A percentile compares a stretch with the other conserved stretches of the same genome.
phyloP scores from a whole-genome alignment of 2,329 filamentous ascomycete genomes.

The Neonectria hederae region DNA sequence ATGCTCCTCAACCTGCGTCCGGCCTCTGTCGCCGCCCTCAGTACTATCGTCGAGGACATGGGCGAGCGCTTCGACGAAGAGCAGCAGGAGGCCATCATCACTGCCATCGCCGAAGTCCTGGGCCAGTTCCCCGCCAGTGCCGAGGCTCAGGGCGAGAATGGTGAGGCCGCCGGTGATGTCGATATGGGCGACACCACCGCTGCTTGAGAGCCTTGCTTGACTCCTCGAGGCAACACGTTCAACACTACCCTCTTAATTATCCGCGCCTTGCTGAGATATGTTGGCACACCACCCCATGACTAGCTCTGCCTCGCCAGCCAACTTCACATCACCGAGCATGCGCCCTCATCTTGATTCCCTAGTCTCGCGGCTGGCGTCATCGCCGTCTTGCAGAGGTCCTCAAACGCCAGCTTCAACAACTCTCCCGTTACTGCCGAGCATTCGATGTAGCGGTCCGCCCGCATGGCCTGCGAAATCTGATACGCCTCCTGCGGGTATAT shows the following conservation, averaged over 20 bases:
- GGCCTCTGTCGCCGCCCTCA: constrained; percentile 64
- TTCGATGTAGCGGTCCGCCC: constrained; percentile 71
- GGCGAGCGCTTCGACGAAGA: constrained; percentile 67
- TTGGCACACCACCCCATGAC: neutral
- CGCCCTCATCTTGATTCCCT: constrained; percentile 65
- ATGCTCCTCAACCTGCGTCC: constrained; percentile 76
- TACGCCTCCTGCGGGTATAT: constrained; percentile 71
- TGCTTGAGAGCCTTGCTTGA: constrained; percentile 32
- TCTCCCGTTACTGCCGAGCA: constrained; percentile 70
- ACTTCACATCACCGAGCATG: constrained; percentile 60
- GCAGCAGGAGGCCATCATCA: constrained; percentile 67
- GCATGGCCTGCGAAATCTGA: constrained; percentile 64
- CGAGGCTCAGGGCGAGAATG: constrained; percentile 41
- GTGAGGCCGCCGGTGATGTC: constrained; percentile 46
- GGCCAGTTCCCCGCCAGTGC: constrained; percentile 57
- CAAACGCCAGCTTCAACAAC: constrained; percentile 65
- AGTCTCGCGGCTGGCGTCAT: constrained; percentile 55
- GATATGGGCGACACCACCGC: constrained; percentile 50
- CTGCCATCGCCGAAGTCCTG: constrained; percentile 65
- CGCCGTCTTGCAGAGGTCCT: constrained; percentile 69
- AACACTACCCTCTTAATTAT: neutral
- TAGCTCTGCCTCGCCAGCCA: neutral
- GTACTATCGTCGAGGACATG: constrained; percentile 73
- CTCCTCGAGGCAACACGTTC: constrained; percentile 4
- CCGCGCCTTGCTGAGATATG: neutral